Conservation (phyloP, 2,329 filamentous ascomycete genomes). For the Coniochaeta sp. region DNA sequence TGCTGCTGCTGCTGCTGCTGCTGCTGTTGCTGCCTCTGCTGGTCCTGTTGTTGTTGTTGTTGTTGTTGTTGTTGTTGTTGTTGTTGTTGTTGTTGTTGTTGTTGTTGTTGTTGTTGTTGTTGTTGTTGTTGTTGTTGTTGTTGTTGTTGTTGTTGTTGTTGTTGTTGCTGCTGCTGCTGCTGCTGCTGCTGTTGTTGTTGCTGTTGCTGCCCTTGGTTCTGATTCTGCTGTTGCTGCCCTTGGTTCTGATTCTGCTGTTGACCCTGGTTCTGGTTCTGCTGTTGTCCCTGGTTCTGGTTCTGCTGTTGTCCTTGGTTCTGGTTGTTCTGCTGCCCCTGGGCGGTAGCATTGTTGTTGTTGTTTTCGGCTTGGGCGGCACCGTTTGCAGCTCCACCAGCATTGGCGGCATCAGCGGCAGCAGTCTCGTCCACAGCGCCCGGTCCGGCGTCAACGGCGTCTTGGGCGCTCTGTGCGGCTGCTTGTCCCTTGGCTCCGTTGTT, state of each 20-base stretch:
- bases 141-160: conserved; percentile 3
- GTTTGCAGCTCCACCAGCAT: conserved; percentile 1
- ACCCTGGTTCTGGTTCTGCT: conserved; percentile 4
- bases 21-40: conserved; percentile 1
- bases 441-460: background rate
- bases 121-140: conserved; percentile 8
- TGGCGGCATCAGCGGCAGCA: conserved; percentile 1
- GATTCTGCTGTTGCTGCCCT: conserved; percentile 1
- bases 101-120: background rate
- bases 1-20: conserved; percentile 4
- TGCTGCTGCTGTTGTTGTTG: conserved; percentile 6
- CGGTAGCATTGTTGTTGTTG: conserved; percentile 7
- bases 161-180: background rate
- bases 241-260: conserved; percentile 1
- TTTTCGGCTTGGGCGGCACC: conserved; percentile 13
- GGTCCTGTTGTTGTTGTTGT: conserved; percentile 4
- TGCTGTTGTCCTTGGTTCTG: conserved; percentile 10
- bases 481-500: conserved; percentile 3
- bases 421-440: background rate
- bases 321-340: conserved; percentile 5
- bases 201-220: conserved; percentile 3
- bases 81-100: conserved; percentile 7
- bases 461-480: background rate
- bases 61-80: conserved; percentile 7
- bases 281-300: background rate